Evolutionary conservation across 257 asterid species (phyloP), one percentile per base, ranked within the genome.

Genomic region (Penstemon newberryi): DNA sequence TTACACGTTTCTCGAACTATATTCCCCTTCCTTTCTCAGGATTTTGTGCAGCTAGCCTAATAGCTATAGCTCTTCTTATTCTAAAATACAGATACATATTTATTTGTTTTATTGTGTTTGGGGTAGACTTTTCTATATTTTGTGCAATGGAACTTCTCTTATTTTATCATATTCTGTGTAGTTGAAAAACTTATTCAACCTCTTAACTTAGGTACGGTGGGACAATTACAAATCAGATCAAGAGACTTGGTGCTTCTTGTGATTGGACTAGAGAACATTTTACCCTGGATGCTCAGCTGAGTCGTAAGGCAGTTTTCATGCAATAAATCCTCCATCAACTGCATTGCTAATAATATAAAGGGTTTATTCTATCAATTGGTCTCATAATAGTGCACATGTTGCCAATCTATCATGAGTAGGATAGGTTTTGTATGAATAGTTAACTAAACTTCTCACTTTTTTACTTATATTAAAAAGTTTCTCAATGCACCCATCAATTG

Each of bases 161-260:
- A 46, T 66, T 58, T 40, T 49, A 40, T 55, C 9, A 60, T 50
- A 13, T n/a, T 54, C 67, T 12, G 43, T 79, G 49, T 60, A 54
- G 70, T 15, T 56, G 50, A 64, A 69, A 53, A 75, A 70, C 80
- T 73, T 63, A 66, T 80, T 72, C 63, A 33, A 49, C 38, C 40
- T 71, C 70, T 71, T 70, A 77, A 69, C 65, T 78, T 73, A 94
- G 99, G 92, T 94, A 91, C 79, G 99, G 99, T 9, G 96, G 97
- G 79, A 86, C 96, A 75, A 94, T 94, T 59, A 86, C 97, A 69
- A 88, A 89, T 80, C 99, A 94, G 81, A 91, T 94, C 80, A 90
- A 80, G 84, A 94, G 97, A 79, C 99, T 94, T 57, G 99, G 99
- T 57, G 99, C 99, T 77, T 94, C 99, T 62, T 94, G 99, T 84